Conservation (phyloP, 106 monocot species). For the Platanthera guangdongensis region DNA sequence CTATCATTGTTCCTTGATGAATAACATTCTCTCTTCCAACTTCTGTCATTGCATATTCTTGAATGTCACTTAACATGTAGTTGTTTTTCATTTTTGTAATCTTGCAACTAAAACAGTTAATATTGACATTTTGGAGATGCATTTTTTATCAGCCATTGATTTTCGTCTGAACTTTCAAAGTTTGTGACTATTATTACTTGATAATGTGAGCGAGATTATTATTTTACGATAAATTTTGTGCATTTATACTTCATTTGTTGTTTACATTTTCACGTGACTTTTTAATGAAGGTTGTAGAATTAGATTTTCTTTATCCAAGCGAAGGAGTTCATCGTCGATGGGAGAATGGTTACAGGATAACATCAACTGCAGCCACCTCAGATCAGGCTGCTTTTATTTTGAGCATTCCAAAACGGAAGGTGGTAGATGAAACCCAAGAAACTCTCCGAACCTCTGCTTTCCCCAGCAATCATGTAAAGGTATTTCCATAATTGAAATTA, state of each 20-base stretch:
- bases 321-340: conserved; percentile 92
- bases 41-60: neutral
- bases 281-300: conserved; percentile 68
- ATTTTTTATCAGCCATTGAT: neutral
- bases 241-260: neutral
- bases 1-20: neutral
- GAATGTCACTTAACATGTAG: neutral
- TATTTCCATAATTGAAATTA: conserved; percentile 10
- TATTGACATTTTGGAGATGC: neutral
- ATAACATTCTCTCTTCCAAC: neutral
- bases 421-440: conserved; percentile 84
- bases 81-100: neutral
- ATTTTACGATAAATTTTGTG: neutral
- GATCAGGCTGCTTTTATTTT: conserved; percentile 93
- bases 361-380: conserved; percentile 82
- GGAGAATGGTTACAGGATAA: conserved; percentile 93
- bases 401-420: conserved; percentile 82
- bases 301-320: conserved; percentile 97
- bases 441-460: conserved; percentile 94
- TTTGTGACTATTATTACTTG: neutral
- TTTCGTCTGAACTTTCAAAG: neutral
- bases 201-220: neutral
- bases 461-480: conserved; percentile 96
- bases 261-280: neutral
- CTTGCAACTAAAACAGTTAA: neutral